These are phyloP conservation scores for Stagonosporopsis vannaccii DNA, from an alignment of 2,329 filamentous ascomycete genomes.

Conservation along the genomic window DNA sequence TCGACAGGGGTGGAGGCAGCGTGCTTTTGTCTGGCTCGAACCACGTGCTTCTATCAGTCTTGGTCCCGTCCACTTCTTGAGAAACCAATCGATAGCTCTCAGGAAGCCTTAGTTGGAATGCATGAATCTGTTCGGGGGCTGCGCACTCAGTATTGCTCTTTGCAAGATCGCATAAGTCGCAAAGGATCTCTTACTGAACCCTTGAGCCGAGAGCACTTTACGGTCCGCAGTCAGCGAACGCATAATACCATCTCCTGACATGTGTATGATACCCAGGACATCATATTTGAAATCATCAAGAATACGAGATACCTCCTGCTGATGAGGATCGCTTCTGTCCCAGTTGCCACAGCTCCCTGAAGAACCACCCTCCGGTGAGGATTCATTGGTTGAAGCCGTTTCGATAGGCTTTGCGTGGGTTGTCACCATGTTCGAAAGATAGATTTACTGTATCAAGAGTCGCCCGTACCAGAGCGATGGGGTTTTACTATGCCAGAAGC, in stretches of 20 bases:
- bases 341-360: background rate
- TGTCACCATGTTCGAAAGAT: background rate
- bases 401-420: no score
- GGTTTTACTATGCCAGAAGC: background rate
- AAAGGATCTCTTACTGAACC: background rate
- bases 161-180: background rate
- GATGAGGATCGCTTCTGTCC: background rate
- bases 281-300: background rate
- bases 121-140: background rate
- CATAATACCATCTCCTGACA: background rate
- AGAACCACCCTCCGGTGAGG: background rate
- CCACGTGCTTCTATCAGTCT: background rate
- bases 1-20: background rate
- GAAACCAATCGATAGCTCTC: background rate
- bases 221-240: slow-evolving; percentile 2
- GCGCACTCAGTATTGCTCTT: background rate
- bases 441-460: background rate
- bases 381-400: no score
- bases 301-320: background rate
- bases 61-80: background rate
- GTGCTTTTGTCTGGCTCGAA: background rate
- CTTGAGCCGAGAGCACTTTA: background rate
- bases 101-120: background rate
- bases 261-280: background rate
- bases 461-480: background rate